phyloP scores from a whole-genome alignment of 2,329 filamentous ascomycete species.

The Beauveria sp. region DNA sequence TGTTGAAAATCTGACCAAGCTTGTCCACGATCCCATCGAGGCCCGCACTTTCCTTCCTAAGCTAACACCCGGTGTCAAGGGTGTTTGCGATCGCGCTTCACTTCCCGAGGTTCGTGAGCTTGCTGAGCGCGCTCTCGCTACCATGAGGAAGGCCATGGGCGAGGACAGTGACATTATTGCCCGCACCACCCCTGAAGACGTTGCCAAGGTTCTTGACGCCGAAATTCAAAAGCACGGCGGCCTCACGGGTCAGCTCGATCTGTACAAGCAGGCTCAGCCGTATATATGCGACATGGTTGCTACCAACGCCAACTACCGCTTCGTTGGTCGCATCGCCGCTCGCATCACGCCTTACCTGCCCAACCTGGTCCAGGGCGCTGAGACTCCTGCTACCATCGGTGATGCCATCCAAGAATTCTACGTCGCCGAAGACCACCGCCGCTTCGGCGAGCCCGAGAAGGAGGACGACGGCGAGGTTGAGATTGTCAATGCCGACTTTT shows the following conservation, averaged over 20 bases:
- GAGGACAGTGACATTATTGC: slow-evolving; percentile 59
- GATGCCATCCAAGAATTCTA: slow-evolving; percentile 71
- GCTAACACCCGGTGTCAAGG: slow-evolving; percentile 86
- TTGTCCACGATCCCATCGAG: slow-evolving; percentile 92
- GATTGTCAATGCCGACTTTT: slow-evolving; percentile 97
- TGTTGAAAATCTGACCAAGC: slow-evolving; percentile 94
- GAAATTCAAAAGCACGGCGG: slow-evolving; percentile 66
- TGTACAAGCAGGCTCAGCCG: slow-evolving; percentile 59
- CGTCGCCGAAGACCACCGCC: slow-evolving; percentile 76
- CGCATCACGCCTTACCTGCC: slow-evolving; percentile 70
- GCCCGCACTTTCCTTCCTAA: slow-evolving; percentile 92
- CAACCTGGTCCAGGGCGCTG: slow-evolving; percentile 55
- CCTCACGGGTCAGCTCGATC: slow-evolving; percentile 48
- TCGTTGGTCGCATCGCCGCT: slow-evolving; percentile 61
- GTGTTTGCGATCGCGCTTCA: slow-evolving; percentile 78
- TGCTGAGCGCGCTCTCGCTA: slow-evolving; percentile 69
- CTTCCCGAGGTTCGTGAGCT: slow-evolving; percentile 92
- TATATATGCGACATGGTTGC: slow-evolving; percentile 81
- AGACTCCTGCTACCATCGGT: slow-evolving; percentile 55
- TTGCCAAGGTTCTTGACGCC: slow-evolving; percentile 64
- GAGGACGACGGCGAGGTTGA: slow-evolving; percentile 89
- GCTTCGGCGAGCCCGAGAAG: slow-evolving; percentile 74
- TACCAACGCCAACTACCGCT: slow-evolving; percentile 79
- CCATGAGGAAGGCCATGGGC: slow-evolving; percentile 91
- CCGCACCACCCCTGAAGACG: slow-evolving; percentile 63